A percentile compares a stretch with the other conserved stretches of the same genome.
Conservation (phyloP, 2,329 filamentous ascomycete species). For the Aspergillus ustus region DNA sequence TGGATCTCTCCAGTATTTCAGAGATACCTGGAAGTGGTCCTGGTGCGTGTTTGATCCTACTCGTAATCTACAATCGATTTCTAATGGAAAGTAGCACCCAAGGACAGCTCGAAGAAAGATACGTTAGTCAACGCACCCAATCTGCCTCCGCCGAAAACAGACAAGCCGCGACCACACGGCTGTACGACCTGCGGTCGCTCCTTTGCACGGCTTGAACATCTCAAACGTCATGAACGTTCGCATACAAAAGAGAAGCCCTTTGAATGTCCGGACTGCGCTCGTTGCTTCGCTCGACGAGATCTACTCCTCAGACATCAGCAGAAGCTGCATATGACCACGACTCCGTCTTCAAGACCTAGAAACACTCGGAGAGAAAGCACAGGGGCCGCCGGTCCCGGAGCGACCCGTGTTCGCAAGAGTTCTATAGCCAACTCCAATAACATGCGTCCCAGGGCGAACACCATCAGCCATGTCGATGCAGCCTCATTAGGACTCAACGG, state of each 20-base stretch:
- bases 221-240: constrained; percentile 97
- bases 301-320: constrained; percentile 93
- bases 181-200: constrained; percentile 89
- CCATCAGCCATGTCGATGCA: constrained; percentile 89
- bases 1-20: constrained; percentile 48
- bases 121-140: constrained; percentile 35
- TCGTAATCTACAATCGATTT: constrained; percentile 21
- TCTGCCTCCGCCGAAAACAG: constrained; percentile 82
- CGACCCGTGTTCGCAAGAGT: constrained; percentile 85
- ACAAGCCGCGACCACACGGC: constrained; percentile 94
- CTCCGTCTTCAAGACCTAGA: constrained; percentile 82
- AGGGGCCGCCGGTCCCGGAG: constrained; percentile 68
- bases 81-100: constrained; percentile 30
- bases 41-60: constrained; percentile 33
- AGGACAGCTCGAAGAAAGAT: constrained; percentile 36
- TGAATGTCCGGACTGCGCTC: constrained; percentile 89
- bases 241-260: constrained; percentile 99
- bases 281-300: constrained; percentile 94
- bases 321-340: constrained; percentile 93
- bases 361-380: constrained; percentile 85
- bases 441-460: constrained; percentile 91
- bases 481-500: constrained; percentile 69
- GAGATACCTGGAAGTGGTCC: constrained; percentile 44
- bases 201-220: constrained; percentile 91
- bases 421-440: constrained; percentile 70